These are phyloP conservation scores for Paspalum vaginatum DNA, from an alignment of 176 grass and related monocot species.

Conservation along the genomic window DNA sequence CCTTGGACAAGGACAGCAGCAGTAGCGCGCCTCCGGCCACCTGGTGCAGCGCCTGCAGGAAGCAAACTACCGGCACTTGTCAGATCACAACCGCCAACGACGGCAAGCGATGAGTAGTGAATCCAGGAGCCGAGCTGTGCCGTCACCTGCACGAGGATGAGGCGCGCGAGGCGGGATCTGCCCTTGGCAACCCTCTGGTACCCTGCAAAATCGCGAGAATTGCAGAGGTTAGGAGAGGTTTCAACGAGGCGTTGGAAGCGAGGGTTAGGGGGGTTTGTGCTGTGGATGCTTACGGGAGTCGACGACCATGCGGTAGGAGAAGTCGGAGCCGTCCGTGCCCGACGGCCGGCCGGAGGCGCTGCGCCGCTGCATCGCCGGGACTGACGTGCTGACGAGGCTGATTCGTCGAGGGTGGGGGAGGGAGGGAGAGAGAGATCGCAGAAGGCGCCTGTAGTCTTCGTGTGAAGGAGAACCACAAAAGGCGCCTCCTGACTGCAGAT, in stretches of 20 bases:
- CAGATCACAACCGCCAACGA: conserved; percentile 39
- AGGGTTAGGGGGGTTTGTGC: background rate
- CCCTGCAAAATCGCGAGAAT: conserved; percentile 54
- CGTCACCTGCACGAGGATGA: conserved; percentile 70
- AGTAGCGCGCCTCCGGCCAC: conserved; percentile 52
- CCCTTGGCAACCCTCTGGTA: conserved; percentile 82
- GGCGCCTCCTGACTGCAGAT: background rate
- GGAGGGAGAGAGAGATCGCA: background rate
- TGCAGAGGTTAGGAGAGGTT: background rate
- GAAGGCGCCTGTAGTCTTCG: background rate
- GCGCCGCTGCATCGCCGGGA: conserved; percentile 53
- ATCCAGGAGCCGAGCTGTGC: background rate
- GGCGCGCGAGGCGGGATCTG: conserved; percentile 67
- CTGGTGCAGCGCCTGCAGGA: conserved; percentile 58
- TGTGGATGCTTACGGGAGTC: conserved; percentile 67
- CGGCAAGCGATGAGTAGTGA: background rate
- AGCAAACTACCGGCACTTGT: conserved; percentile 26
- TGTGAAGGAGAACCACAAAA: background rate
- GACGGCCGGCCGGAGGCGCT: conserved; percentile 50
- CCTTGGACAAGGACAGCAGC: conserved; percentile 51
- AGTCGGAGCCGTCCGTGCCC: conserved; percentile 89
- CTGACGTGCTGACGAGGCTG: background rate
- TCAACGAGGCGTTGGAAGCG: background rate
- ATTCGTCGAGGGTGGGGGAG: background rate
- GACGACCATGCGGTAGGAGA: conserved; percentile 96